Base-by-base conservation (phyloP, 2,329 filamentous ascomycete species). In the Fusarium sp. region DNA sequence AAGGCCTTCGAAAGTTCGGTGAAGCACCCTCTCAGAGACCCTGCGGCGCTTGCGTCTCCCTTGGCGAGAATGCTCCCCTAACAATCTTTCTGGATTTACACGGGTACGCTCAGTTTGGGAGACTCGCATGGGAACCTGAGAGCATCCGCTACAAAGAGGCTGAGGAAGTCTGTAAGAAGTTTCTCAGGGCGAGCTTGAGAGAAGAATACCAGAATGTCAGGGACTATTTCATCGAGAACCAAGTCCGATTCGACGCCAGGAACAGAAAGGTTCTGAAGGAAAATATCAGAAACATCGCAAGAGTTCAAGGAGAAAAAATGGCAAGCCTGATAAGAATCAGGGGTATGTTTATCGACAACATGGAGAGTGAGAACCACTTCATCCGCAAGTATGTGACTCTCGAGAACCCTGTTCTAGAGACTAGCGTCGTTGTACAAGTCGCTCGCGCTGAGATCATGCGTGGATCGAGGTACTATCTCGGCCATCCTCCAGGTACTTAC, bases 401-500 rank as follows among this genome's bases (percentile, higher is more conserved):
- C 3, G 1, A 5, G 1, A n/a, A 19, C 6, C 4, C 19, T 19
- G 8, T 24, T 4, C 10, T 13, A 2, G 9, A 10, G 11, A 11
- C 22, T 7, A 5, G 26, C 9, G 10, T 24, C 6, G 13, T 9
- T 4, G 24, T 55, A 10, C 39, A 12, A 12, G 32, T 43, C 34
- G 29, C 19, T 15, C 7, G 12, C 7, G 22, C 32, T n/a, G 2
- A 5, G 3, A 39, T n/a, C 9, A 7, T 55, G 6, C 32, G 4
- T 28, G 15, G 5, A 3, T 40, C 39, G 3, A 44, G 46, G 7
- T 55, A 25, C 7, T 75, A 73, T 49, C 55, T 70, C 13, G 68
- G 69, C 4, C 65, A 70, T 28, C 1, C 13, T 3, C 63, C 73
- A 26, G 67, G 73, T 22, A 64, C 66, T 19, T 74, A 68, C 32